Evolutionary conservation across 352 stramenopile species (phyloP).

Genomic region (Pythium phragmitis): DNA sequence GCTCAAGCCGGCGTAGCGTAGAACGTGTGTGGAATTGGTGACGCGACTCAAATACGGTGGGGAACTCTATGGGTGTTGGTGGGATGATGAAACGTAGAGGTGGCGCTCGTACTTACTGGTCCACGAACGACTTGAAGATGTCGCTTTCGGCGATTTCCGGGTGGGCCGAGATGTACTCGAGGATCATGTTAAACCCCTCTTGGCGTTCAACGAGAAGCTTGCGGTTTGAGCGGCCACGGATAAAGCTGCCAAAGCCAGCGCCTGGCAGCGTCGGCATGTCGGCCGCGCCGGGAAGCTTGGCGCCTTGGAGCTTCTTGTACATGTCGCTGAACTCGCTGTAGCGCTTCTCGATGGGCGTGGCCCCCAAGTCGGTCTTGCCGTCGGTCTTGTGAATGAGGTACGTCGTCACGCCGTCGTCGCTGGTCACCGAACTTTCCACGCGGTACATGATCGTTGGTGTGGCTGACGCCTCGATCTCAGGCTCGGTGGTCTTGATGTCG

Average conservation of each 20-base stretch:
- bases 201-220: slow-evolving; percentile 45
- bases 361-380: slow-evolving; percentile 32
- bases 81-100: not conserved
- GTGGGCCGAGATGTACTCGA: slow-evolving; percentile 48
- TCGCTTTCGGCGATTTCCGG: slow-evolving; percentile 37
- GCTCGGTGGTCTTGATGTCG: slow-evolving; percentile 7
- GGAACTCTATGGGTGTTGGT: too few species aligned
- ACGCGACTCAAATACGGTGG: too few species aligned
- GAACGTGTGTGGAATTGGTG: too few species aligned
- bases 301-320: slow-evolving; percentile 39
- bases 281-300: slow-evolving; percentile 29
- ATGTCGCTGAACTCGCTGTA: slow-evolving; percentile 61
- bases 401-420: slow-evolving; percentile 44
- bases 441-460: slow-evolving; percentile 24
- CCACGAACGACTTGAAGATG: slow-evolving; percentile 45
- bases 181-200: slow-evolving; percentile 42
- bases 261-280: slow-evolving; percentile 40
- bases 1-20: too few species aligned
- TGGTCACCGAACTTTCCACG: slow-evolving; percentile 45
- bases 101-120: slow-evolving; percentile 10
- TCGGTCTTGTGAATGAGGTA: slow-evolving; percentile 50
- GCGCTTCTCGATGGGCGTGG: slow-evolving; percentile 33
- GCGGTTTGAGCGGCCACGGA: slow-evolving; percentile 45
- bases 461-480: slow-evolving; percentile 19
- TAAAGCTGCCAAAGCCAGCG: slow-evolving; percentile 41